Evolutionary conservation across 2,329 filamentous ascomycete species (phyloP), one percentile per base, ranked within the genome.

Genomic region (Clarireedia paspali): DNA sequence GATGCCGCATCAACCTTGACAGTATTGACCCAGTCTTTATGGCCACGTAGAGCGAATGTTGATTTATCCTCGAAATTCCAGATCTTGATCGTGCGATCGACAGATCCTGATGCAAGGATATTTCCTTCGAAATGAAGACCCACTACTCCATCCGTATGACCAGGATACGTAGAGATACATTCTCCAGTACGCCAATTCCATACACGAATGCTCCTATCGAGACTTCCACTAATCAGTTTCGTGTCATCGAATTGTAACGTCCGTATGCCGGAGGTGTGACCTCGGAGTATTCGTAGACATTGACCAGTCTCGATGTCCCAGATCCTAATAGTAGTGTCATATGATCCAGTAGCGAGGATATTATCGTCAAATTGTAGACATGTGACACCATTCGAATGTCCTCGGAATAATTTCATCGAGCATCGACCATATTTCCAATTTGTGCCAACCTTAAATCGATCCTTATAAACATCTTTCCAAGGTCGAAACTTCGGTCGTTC

Each of bases 351-450:
- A 7, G 91, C 92, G 50, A 99, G 78, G 58, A 95, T 88, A 63
- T 89, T 89, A 62, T 97, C 91, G 63, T 95, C 89, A 59, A 99
- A 79, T 65, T 78, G 79, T 47, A 80, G 70, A 65, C 74, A 81
- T 40, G 74, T 94, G 57, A 94, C 84, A 40, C 92, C 92, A 68
- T 96, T 96, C 10, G 82, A 85, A 71, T 97, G 87, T 1, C 91
- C 92, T 63, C 85, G 86, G 71, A 99, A 90, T 12, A 88, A 83
- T 68, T 87, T 91, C 63, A 89, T 87, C 6, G 85, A 85, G 73
- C 87, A 97, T 39, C 92, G 84, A 4, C 94, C 92, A 61, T 95
- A 91, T 70, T 96, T 95, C 94, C 94, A 99, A 70, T 97, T 97
- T 58, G 87, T 94, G 51, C 94, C 92, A 48, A 99, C 91, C 70